Evolutionary conservation across 2,329 filamentous ascomycete species (phyloP), one percentile per base, ranked within the genome.

Genomic region (Simplicillium sp.): DNA sequence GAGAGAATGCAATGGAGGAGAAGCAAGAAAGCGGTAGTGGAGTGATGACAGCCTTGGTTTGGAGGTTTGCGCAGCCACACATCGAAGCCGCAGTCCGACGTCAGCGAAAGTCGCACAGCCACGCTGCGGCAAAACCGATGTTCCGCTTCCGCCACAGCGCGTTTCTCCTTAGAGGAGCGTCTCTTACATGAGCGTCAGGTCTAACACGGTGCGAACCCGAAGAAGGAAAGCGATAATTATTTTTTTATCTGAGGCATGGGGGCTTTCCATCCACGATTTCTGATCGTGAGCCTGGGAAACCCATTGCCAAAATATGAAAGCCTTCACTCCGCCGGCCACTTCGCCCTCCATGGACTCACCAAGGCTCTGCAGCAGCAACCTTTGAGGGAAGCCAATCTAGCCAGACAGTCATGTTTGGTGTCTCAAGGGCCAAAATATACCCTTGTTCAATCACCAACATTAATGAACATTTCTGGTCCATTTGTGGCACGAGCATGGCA

Each of bases 261-360:
- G 20, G 20, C 20, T 6, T 60, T 62, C 40, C 59, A 54, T 20
- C 61, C 65, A 36, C 75, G 72, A 32, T 77, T 94, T 51, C 77
- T 97, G 42, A 71, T 97, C 53, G 76, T 88, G 65, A 92, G 87
- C 46, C 75, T 98, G 47, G 92, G 92, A 50, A 97, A 97, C 53
- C 87, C 85, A 7, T 69, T 74, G 7, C 67, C 78, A 2, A 89
- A 90, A 61, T 75, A 77, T 48, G 73, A 82, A 47, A 94, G 86
- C 15, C 79, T 90, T 7, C 92, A 97, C 64, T 89, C 82, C 17
- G 87, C 88, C 12, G 92, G 89, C 11, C 90, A 97, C 65, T 75
- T 80, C 42, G 75, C 87, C 36, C 75, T 95, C 48, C 67, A 75
- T 40, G 67, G 73, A 3, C 64, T 90, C 8, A 68, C 71, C 15